Conservation (phyloP, 1,284 basidiomycete species). For the Cutaneotrichosporon daszewskae region DNA sequence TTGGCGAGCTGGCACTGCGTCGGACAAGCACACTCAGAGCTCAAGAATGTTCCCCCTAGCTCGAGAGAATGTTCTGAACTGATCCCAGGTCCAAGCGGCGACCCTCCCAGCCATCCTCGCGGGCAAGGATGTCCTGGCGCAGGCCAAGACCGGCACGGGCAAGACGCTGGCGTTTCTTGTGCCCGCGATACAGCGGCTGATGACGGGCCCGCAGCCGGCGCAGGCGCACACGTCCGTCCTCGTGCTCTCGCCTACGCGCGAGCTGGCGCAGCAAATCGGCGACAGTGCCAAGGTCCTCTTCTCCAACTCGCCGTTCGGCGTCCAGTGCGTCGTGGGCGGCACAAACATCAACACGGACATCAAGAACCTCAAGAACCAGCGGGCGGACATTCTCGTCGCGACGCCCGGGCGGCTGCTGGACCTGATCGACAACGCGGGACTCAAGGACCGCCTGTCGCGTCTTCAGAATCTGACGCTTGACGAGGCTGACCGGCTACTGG, state of each 20-base stretch:
- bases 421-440: constrained; percentile 46
- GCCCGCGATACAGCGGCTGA: constrained; percentile 49
- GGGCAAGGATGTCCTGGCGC: constrained; percentile 50
- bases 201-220: constrained; percentile 22
- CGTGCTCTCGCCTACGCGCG: constrained; percentile 51
- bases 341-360: constrained; percentile 48
- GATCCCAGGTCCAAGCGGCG: constrained; percentile 46
- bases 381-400: constrained; percentile 50
- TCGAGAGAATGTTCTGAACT: too few species aligned
- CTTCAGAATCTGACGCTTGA: constrained; percentile 40
- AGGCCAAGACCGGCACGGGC: constrained; percentile 54
- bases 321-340: constrained; percentile 49
- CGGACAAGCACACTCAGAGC: background rate
- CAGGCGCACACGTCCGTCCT: constrained; percentile 35
- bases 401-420: constrained; percentile 53
- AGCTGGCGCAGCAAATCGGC: constrained; percentile 50
- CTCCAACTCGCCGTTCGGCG: constrained; percentile 23
- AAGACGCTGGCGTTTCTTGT: constrained; percentile 55
- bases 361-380: constrained; percentile 32
- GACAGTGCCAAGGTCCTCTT: constrained; percentile 28
- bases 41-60: background rate
- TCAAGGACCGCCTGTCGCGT: constrained; percentile 33
- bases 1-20: background rate
- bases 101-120: constrained; percentile 49
- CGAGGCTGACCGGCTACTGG: constrained; percentile 51